Evolutionary conservation across 257 asterid genomes (phyloP).

Genomic region (Henckelia pumila): DNA sequence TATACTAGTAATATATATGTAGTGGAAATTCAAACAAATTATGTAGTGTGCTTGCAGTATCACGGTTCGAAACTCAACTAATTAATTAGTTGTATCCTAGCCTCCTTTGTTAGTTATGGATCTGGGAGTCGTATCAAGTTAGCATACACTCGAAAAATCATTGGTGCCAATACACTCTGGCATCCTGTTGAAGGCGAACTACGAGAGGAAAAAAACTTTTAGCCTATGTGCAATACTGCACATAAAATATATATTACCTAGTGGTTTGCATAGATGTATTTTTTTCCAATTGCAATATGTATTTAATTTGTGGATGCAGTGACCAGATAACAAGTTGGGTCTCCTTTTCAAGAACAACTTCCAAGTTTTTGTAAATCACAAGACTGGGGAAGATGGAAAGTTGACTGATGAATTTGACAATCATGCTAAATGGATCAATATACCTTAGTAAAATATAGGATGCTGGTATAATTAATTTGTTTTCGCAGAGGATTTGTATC

Average conservation of each 20-base stretch:
- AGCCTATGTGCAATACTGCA: slow-evolving; percentile 43
- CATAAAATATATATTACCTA: too few species aligned
- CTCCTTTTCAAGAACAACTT: slow-evolving; percentile 88
- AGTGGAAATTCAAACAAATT: too few species aligned
- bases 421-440: too few species aligned
- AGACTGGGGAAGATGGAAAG: slow-evolving; percentile 49
- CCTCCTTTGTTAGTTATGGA: slow-evolving; percentile 52
- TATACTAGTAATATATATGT: too few species aligned
- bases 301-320: slow-evolving; percentile 53
- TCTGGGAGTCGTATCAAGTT: slow-evolving; percentile 79
- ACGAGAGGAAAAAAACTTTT: slow-evolving; percentile 67
- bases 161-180: slow-evolving; percentile 96
- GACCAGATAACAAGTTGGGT: slow-evolving; percentile 77
- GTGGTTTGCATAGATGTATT: too few species aligned
- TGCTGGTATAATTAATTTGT: too few species aligned
- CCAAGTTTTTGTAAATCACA: slow-evolving; percentile 66
- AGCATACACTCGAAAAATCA: slow-evolving; percentile 85
- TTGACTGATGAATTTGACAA: too few species aligned
- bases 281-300: not conserved
- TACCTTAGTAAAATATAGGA: too few species aligned
- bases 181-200: slow-evolving; percentile 56
- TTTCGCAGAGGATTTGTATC: too few species aligned
- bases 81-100: not conserved
- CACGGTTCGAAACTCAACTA: not conserved
- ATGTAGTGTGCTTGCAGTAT: too few species aligned